phyloP scores from a whole-genome alignment of 129 eudicot species.

The carrot (Daucus carota) region DH1_v3.0 NC_030382.2:50230501-50231000 shows the following conservation, averaged over 20 bases:
- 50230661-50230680: neutral
- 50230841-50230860: neutral
- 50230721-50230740: neutral
- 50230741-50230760: neutral
- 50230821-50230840: neutral
- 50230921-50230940: neutral
- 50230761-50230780: neutral
- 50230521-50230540: neutral
- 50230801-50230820: conserved; percentile 2
- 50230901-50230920: neutral
- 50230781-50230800: neutral
- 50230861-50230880: neutral
- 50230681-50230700: neutral
- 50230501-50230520: neutral
- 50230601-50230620: neutral
- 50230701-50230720: neutral
- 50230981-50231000: neutral
- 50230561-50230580: neutral
- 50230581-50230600: neutral
- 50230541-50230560: no score
- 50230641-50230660: neutral
- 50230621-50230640: neutral
- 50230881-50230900: neutral
- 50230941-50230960: neutral
- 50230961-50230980: neutral